phyloP scores from a whole-genome alignment of 2,329 filamentous ascomycete genomes.

The Massarina eburnea region DNA sequence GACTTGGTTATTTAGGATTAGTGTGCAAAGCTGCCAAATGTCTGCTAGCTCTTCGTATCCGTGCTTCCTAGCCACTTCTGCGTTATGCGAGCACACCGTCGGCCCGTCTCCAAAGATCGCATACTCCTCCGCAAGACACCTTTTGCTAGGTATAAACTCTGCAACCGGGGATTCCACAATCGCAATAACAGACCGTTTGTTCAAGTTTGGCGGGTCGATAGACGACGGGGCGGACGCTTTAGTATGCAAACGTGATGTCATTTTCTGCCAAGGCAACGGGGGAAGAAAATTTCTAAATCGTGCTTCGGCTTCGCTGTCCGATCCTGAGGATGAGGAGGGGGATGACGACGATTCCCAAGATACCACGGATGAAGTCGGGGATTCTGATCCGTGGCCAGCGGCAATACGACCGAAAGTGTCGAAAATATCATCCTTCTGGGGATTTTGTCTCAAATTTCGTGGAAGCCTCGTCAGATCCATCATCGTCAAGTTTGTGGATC shows the following conservation, averaged over 20 bases:
- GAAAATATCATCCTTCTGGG: constrained; percentile 55
- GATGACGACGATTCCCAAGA: constrained; percentile 43
- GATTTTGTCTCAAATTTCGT: constrained; percentile 25
- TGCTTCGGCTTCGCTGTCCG: constrained; percentile 43
- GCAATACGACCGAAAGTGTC: constrained; percentile 62
- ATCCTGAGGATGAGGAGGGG: constrained; percentile 39
- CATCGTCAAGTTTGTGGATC: constrained; percentile 14
- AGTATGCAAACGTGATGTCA: constrained; percentile 57
- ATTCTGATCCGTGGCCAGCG: constrained; percentile 25
- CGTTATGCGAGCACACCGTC: constrained; percentile 84
- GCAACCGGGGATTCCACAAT: constrained; percentile 66
- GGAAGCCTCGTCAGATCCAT: constrained; percentile 31
- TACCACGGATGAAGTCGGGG: constrained; percentile 28
- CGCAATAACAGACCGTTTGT: constrained; percentile 68
- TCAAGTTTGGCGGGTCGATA: constrained; percentile 27
- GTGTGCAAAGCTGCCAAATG: constrained; percentile 78
- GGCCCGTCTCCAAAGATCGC: constrained; percentile 79
- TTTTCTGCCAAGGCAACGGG: constrained; percentile 55
- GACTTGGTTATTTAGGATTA: constrained; percentile 76
- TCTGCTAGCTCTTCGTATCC: constrained; percentile 72
- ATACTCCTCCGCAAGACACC: constrained; percentile 75
- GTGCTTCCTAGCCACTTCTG: constrained; percentile 70
- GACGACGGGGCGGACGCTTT: constrained; percentile 48
- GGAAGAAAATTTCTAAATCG: constrained; percentile 50
- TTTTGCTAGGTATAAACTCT: constrained; percentile 74